Evolutionary conservation across 2,329 filamentous ascomycete species (phyloP), one percentile per base, ranked within the genome.

Genomic region (Colletotrichum horii): DNA sequence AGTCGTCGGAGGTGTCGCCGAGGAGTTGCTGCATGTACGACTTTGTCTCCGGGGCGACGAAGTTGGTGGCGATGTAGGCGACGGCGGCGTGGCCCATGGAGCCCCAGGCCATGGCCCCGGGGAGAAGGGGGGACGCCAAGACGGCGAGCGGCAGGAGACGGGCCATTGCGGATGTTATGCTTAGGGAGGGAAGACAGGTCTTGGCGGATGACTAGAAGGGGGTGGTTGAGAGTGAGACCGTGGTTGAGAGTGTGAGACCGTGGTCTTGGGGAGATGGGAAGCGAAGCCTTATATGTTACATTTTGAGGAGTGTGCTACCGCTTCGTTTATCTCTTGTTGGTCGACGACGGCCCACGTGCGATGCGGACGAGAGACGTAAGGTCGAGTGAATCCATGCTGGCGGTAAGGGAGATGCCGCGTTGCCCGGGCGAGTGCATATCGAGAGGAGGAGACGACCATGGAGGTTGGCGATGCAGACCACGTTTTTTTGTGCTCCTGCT

Each of bases 1-100:
- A 89, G 36, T 87, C 83, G 52, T 81, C 81, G 7, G 86, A 87
- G 1, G 82, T 80, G 78, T 89, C 87, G 55, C 82, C 83, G 9
- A 91, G 84, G 19, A 76, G 74, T 66, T 76, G 66, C 52, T 76
- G 74, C 65, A 76, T 70, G 52, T 76, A 75, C 5, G 71, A 55
- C 24, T 55, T 71, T 1, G 88, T 89, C 14, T 83, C 81, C 1
- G 85, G 69, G 16, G 83, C 76, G 11, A 90, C 84, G 78, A 89
- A 89, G 80, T 88, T 85, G 66, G 84, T 85, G 3, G 89, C 89
- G 58, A 91, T 80, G 79, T 89, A 89, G 24, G 89, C 89, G n/a
- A 91, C 84, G 1, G 89, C 88, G 76, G 87, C 87, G 79, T 91
- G 89, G 76, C 89, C 89, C 75, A 87, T 83, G 9, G 81, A 80